These are phyloP conservation scores for Plectosphaerella cucumerina DNA, from an alignment of 2,329 filamentous ascomycete genomes.

Conservation along the genomic window DNA sequence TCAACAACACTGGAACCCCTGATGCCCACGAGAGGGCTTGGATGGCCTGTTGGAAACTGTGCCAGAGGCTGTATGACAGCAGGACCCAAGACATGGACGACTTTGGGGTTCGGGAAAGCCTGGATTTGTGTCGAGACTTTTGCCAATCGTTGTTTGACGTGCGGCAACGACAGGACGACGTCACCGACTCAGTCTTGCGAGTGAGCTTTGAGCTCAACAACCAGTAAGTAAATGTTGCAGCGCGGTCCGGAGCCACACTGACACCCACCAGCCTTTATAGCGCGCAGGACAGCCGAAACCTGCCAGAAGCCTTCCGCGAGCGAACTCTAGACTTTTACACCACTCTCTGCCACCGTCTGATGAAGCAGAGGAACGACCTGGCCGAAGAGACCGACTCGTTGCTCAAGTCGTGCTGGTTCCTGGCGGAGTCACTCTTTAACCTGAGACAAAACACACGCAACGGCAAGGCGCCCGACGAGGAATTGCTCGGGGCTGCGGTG, in stretches of 20 bases:
- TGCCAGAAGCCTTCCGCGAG: conserved; percentile 85
- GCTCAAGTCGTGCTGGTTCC: conserved; percentile 79
- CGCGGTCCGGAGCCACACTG: not conserved
- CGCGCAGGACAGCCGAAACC: conserved; percentile 71
- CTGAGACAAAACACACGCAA: conserved; percentile 78
- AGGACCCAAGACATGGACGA: conserved; percentile 64
- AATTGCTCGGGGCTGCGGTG: conserved; percentile 80
- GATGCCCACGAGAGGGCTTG: conserved; percentile 84
- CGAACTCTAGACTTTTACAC: conserved; percentile 92
- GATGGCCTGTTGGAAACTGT: conserved; percentile 92
- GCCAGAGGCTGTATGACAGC: conserved; percentile 82
- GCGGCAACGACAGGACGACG: conserved; percentile 70
- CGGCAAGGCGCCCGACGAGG: conserved; percentile 70
- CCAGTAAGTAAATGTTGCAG: conserved; percentile 48
- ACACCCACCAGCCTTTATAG: conserved; percentile 64
- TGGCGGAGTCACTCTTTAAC: conserved; percentile 91
- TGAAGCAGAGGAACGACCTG: conserved; percentile 82
- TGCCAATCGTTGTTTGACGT: conserved; percentile 90
- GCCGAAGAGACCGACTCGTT: conserved; percentile 81
- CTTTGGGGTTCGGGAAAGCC: conserved; percentile 67
- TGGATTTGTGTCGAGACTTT: conserved; percentile 88
- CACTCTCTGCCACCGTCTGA: conserved; percentile 88
- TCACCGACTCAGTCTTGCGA: conserved; percentile 78
- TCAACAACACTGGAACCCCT: conserved; percentile 68
- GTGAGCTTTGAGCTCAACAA: conserved; percentile 96